Evolutionary conservation across 2,329 filamentous ascomycete species (phyloP).

Genomic region (Dactylonectria macrodidyma): DNA sequence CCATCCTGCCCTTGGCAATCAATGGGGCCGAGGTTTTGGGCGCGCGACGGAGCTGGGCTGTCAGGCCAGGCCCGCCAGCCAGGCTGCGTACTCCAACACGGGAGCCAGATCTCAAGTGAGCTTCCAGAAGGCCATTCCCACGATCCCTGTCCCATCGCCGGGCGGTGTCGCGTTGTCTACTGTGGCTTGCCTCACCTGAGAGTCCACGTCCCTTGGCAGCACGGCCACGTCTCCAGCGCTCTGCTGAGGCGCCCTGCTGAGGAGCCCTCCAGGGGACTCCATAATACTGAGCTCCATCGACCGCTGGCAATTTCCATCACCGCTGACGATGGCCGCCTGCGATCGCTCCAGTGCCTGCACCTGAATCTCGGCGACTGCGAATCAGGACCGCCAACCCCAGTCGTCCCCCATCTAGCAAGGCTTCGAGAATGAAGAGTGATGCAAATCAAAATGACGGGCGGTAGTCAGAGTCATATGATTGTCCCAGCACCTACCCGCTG

Average conservation of each 20-base stretch:
- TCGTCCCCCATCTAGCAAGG: constrained; percentile 12
- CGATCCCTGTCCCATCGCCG: constrained; percentile 34
- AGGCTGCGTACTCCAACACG: constrained; percentile 33
- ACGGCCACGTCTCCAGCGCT: constrained; percentile 28
- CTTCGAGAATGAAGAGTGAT: constrained; percentile 25
- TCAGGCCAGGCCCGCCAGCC: constrained; percentile 37
- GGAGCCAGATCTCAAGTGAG: constrained; percentile 43
- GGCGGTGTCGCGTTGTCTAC: constrained; percentile 42
- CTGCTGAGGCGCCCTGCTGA: background rate
- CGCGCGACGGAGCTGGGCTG: constrained; percentile 43
- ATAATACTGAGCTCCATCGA: constrained; percentile 14
- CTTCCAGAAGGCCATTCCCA: constrained; percentile 44
- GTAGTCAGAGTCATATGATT: constrained; percentile 27
- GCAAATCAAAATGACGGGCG: constrained; percentile 25
- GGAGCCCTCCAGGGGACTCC: background rate
- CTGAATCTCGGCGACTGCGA: constrained; percentile 48
- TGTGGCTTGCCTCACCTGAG: constrained; percentile 49
- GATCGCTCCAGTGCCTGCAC: constrained; percentile 17
- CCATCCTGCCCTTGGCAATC: constrained; percentile 34
- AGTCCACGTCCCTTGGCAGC: constrained; percentile 39
- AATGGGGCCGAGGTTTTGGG: constrained; percentile 41
- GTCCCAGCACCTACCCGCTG: constrained; percentile 8
- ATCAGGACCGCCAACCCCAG: constrained; percentile 16
- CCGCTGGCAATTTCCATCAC: constrained; percentile 43
- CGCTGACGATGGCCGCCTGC: constrained; percentile 31